These are phyloP conservation scores for Diaporthe destruens DNA, from an alignment of 2,329 filamentous ascomycete genomes.

Conservation along the genomic window DNA sequence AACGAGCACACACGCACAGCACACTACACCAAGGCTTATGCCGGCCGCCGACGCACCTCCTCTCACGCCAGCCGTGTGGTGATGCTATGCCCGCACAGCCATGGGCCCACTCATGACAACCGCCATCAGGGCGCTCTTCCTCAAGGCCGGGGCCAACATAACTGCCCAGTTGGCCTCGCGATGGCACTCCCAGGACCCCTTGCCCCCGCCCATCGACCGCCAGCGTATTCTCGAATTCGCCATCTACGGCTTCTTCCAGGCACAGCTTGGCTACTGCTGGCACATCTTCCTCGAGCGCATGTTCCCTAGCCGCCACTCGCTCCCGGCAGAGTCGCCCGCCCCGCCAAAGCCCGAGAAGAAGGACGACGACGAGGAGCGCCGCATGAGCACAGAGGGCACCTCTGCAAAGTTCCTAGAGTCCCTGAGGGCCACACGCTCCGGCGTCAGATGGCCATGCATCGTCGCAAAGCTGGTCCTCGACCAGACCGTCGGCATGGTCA, in stretches of 20 bases:
- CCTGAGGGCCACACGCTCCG: constrained; percentile 31
- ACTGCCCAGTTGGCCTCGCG: constrained; percentile 42
- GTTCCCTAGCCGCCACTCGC: constrained; percentile 43
- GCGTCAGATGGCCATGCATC: constrained; percentile 45
- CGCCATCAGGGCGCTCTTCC: constrained; percentile 42
- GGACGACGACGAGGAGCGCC: constrained; percentile 41
- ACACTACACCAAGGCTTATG: not conserved
- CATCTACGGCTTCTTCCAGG: constrained; percentile 46
- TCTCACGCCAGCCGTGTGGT: constrained; percentile 19
- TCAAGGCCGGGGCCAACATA: constrained; percentile 43
- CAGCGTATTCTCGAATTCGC: constrained; percentile 47
- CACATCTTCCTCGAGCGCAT: constrained; percentile 45
- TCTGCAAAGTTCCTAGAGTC: constrained; percentile 36
- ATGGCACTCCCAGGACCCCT: constrained; percentile 40
- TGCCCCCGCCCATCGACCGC: constrained; percentile 41
- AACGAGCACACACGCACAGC: not conserved
- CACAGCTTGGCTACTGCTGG: constrained; percentile 46
- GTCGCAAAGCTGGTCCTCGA: constrained; percentile 45
- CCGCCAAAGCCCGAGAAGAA: constrained; percentile 42
- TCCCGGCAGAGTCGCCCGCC: constrained; percentile 11
- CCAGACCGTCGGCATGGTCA: constrained; percentile 46
- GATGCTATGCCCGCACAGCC: not conserved
- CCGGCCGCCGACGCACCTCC: not conserved
- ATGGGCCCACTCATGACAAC: constrained; percentile 41
- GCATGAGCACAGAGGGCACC: constrained; percentile 40